These are phyloP conservation scores for Podosphaera xanthii DNA, from an alignment of 2,329 filamentous ascomycete genomes.

Conservation along the genomic window DNA sequence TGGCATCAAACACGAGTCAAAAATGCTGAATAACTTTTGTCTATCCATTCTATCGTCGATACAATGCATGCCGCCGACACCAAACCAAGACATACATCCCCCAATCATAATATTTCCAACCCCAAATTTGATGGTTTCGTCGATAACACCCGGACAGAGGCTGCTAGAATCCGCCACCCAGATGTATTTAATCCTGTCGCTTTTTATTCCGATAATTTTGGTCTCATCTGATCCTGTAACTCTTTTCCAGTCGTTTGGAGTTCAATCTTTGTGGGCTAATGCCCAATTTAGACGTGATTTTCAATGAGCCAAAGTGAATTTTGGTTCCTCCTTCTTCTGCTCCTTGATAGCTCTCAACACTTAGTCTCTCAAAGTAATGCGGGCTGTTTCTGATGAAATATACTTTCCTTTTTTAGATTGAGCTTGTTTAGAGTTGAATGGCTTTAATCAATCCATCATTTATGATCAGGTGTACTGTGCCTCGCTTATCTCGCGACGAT, in stretches of 20 bases:
- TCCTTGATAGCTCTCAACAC: not conserved
- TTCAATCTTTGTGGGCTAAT: not conserved
- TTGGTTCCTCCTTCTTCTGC: not conserved
- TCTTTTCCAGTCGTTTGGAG: not conserved
- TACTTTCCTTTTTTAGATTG: not conserved
- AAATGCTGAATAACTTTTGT: not conserved
- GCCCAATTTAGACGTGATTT: not conserved
- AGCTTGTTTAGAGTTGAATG: too few relatives aligned
- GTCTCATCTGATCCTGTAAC: not conserved
- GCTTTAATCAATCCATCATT: too few relatives aligned
- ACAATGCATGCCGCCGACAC: not conserved
- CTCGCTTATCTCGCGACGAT: too few relatives aligned
- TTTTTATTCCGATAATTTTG: not conserved
- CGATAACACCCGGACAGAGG: not conserved
- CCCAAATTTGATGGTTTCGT: not conserved
- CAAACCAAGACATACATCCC: not conserved
- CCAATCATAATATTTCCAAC: not conserved
- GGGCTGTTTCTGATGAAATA: not conserved
- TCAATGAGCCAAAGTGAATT: not conserved
- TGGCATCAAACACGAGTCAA: not conserved
- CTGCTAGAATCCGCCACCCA: not conserved
- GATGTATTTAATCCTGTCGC: not conserved
- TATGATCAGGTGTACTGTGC: too few relatives aligned
- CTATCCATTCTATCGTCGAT: not conserved
- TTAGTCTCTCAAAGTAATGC: not conserved